Percentiles rank a stretch among this genome's conserved stretches.
phyloP scores from a whole-genome alignment of 1,139 yeast species.

The Citeromyces hawaiiensis region DNA sequence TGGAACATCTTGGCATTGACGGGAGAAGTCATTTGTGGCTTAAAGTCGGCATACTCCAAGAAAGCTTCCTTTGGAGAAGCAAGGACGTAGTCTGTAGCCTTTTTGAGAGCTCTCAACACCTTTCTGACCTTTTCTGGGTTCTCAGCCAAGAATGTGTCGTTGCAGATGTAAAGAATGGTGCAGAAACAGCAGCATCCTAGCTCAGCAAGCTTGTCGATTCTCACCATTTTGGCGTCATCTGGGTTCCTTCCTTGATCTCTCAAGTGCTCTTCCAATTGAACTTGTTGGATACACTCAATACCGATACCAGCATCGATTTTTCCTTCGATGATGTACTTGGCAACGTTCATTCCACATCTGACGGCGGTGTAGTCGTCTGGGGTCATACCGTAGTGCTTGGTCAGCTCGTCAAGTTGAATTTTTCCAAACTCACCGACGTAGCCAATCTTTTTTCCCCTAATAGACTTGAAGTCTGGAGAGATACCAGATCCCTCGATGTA shows the following conservation, averaged over 20 bases:
- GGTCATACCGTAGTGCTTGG: slow-evolving; percentile 40
- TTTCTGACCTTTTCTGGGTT: slow-evolving; percentile 33
- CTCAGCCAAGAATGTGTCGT: slow-evolving; percentile 31
- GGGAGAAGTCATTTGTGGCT: slow-evolving; percentile 29
- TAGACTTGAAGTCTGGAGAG: slow-evolving; percentile 33
- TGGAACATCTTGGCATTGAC: slow-evolving; percentile 33
- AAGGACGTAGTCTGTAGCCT: slow-evolving; percentile 34
- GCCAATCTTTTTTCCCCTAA: slow-evolving; percentile 40
- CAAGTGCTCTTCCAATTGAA: slow-evolving; percentile 39
- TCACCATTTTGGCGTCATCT: slow-evolving; percentile 37
- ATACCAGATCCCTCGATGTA: slow-evolving; percentile 38
- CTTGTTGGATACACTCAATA: slow-evolving; percentile 46
- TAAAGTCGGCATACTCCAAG: slow-evolving; percentile 31
- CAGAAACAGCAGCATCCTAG: slow-evolving; percentile 51
- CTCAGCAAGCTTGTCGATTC: slow-evolving; percentile 43
- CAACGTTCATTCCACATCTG: slow-evolving; percentile 49
- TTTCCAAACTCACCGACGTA: slow-evolving; percentile 50
- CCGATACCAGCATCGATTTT: slow-evolving; percentile 46
- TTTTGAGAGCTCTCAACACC: slow-evolving; percentile 34
- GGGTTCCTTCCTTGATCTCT: slow-evolving; percentile 28
- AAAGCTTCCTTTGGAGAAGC: slow-evolving; percentile 30
- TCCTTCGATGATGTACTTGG: slow-evolving; percentile 40
- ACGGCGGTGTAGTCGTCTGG: slow-evolving; percentile 44
- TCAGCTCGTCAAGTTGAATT: slow-evolving; percentile 42
- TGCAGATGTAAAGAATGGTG: slow-evolving; percentile 39